phyloP scores from a whole-genome alignment of 805 yeast species.

The Yarrowia sp. region DNA sequence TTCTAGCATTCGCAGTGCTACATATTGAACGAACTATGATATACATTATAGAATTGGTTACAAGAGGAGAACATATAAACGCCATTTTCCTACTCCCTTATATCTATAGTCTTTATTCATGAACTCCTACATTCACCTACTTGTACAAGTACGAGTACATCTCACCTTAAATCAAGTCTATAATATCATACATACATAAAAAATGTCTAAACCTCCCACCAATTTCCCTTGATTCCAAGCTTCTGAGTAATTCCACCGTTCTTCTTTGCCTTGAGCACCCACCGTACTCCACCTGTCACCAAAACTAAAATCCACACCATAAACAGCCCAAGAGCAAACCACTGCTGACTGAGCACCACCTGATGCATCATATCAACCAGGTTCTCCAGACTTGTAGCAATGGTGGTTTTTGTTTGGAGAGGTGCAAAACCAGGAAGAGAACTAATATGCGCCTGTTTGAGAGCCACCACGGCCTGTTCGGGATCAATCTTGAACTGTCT shows the following conservation, averaged over 20 bases:
- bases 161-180: no score
- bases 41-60: no score
- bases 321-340: neutral
- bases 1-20: no score
- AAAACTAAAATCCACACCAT: neutral
- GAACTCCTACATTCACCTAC: no score
- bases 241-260: no score
- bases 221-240: neutral
- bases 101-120: no score
- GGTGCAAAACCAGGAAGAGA: slow-evolving; percentile 4
- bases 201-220: slow-evolving; percentile 5
- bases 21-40: no score
- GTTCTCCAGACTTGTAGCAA: slow-evolving; percentile 6
- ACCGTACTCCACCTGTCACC: neutral
- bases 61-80: no score
- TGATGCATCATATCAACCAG: slow-evolving; percentile 1
- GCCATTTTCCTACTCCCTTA: no score
- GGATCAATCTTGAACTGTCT: neutral
- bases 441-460: neutral
- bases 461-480: neutral
- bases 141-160: no score
- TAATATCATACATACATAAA: no score
- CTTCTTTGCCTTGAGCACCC: neutral
- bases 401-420: neutral
- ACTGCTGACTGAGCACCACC: neutral